These are phyloP conservation scores for Mycosphaerella arachidis DNA, from an alignment of 2,329 filamentous ascomycete species.

Conservation along the genomic window DNA sequence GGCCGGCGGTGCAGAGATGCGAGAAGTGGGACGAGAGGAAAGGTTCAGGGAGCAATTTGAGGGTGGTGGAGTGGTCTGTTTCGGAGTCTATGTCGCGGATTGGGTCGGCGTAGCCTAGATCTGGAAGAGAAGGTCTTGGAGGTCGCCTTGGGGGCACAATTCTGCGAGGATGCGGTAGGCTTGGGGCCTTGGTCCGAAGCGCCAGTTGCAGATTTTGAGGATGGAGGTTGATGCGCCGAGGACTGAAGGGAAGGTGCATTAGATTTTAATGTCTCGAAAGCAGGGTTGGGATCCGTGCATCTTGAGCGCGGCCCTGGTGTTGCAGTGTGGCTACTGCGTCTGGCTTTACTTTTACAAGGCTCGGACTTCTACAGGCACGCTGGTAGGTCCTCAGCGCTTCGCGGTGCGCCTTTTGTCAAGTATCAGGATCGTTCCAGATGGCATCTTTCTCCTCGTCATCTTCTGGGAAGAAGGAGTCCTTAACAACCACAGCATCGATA, in stretches of 20 bases:
- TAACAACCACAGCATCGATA: constrained; percentile 3
- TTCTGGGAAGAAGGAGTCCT: neutral
- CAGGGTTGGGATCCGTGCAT: too few relatives aligned
- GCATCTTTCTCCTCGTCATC: neutral
- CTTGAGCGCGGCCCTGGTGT: too few relatives aligned
- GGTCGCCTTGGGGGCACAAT: neutral
- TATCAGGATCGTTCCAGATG: neutral
- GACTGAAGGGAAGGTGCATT: too few relatives aligned
- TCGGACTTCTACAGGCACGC: neutral
- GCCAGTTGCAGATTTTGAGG: neutral
- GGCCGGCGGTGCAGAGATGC: neutral
- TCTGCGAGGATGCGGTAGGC: neutral
- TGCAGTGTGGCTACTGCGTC: too few relatives aligned
- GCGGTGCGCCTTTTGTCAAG: neutral
- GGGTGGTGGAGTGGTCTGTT: neutral
- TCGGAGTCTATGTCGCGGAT: neutral
- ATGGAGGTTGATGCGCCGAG: neutral
- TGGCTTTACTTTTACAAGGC: too few relatives aligned
- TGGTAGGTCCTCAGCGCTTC: neutral
- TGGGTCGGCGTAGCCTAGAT: neutral
- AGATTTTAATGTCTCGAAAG: too few relatives aligned
- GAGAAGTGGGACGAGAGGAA: neutral
- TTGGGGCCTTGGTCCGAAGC: neutral
- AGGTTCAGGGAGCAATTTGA: neutral
- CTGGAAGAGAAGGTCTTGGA: neutral